Percentiles rank a stretch among this genome's conserved stretches.
Evolutionary conservation across 1,284 basidiomycete species (phyloP).

Genomic region (Tilletia setariae): DNA sequence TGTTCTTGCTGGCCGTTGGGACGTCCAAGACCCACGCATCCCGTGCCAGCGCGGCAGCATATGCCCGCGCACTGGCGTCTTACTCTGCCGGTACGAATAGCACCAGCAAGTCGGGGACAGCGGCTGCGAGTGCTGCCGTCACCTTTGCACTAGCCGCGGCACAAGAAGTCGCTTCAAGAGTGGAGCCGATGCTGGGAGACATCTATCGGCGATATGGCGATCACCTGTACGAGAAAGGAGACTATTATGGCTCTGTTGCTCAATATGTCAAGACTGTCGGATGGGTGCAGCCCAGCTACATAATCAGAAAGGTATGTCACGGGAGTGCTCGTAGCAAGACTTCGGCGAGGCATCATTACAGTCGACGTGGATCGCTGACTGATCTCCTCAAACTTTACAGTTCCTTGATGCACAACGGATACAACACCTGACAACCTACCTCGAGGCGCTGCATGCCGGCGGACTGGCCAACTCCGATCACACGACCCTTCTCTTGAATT

Average conservation of each 20-base stretch:
- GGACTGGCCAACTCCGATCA: slow-evolving; percentile 93
- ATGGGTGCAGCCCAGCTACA: slow-evolving; percentile 84
- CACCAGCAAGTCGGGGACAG: background rate
- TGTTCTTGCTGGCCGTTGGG: slow-evolving; percentile 47
- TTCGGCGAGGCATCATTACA: background rate
- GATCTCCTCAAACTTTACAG: slow-evolving; percentile 56
- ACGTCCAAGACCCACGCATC: slow-evolving; percentile 38
- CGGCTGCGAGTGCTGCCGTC: slow-evolving; percentile 13
- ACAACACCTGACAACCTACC: slow-evolving; percentile 86
- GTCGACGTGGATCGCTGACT: background rate
- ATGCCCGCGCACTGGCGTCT: slow-evolving; percentile 2
- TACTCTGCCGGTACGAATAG: background rate
- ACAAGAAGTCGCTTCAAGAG: slow-evolving; percentile 25
- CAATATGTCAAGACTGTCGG: slow-evolving; percentile 91
- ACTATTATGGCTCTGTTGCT: slow-evolving; percentile 87
- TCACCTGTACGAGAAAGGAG: slow-evolving; percentile 81
- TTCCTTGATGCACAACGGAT: slow-evolving; percentile 96
- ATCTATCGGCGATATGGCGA: slow-evolving; percentile 73
- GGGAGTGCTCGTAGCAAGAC: no score
- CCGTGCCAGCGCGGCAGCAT: slow-evolving; percentile 23
- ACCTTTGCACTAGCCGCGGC: slow-evolving; percentile 21
- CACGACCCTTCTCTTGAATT: slow-evolving; percentile 72
- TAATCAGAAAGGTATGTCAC: slow-evolving; percentile 68
- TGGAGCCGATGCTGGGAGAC: slow-evolving; percentile 44
- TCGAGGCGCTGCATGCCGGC: slow-evolving; percentile 87